phyloP scores from a whole-genome alignment of 108 stramenopile genomes.

The Seminavis robusta region DNA sequence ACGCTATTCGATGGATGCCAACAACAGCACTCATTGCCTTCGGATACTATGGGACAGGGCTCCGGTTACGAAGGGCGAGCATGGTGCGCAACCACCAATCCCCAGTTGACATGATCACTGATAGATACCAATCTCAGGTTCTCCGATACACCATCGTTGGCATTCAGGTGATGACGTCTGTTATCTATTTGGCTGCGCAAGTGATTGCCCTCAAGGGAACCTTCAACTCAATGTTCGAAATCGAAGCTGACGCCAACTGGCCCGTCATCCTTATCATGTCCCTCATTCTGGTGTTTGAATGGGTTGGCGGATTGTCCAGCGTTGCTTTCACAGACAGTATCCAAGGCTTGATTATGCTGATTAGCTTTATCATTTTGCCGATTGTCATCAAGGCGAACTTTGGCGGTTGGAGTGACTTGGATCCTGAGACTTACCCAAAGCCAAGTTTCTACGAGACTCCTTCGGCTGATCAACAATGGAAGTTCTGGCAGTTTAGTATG shows the following conservation, averaged over 20 bases:
- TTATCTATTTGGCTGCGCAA: constrained; percentile 38
- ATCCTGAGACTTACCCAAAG: constrained; percentile 16
- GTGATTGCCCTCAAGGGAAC: constrained; percentile 21
- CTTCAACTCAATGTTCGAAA: constrained; percentile 31
- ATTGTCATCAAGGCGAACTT: constrained; percentile 13
- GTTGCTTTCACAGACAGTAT: constrained; percentile 32
- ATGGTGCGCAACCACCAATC: constrained; percentile 26
- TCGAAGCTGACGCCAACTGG: constrained; percentile 11
- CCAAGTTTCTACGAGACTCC: constrained; percentile 35
- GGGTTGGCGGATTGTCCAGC: constrained; percentile 28
- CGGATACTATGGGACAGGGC: constrained; percentile 24
- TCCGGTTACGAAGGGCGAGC: constrained; percentile 22
- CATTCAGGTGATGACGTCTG: constrained; percentile 24
- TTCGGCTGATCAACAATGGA: constrained; percentile 12
- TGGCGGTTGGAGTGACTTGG: constrained; percentile 25
- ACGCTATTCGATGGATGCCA: constrained; percentile 19
- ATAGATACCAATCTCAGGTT: constrained; percentile 32
- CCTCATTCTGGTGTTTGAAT: constrained; percentile 32
- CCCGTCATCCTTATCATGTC: constrained; percentile 28
- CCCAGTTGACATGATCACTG: constrained; percentile 41
- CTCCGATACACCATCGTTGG: constrained; percentile 25
- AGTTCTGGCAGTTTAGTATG: constrained; percentile 31
- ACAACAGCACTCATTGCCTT: no score
- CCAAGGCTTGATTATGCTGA: constrained; percentile 26
- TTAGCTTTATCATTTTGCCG: constrained; percentile 19